A percentile compares a stretch with the other conserved stretches of the same genome.
phyloP scores from a whole-genome alignment of 2,329 filamentous ascomycete genomes.

The Phaeosphaeria sp. region DNA sequence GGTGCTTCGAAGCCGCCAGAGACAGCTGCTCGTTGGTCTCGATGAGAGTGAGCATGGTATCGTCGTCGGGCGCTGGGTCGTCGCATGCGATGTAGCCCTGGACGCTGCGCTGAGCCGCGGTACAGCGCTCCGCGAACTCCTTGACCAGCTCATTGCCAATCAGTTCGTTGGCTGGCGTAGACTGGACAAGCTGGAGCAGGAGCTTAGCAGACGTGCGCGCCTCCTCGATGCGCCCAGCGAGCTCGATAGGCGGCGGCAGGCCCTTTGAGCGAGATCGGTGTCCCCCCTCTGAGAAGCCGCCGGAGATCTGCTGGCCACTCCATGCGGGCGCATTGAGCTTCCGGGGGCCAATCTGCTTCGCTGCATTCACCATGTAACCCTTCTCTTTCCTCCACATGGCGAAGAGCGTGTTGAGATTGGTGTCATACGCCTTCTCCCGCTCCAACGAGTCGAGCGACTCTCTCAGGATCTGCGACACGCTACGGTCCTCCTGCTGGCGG shows the following conservation, averaged over 20 bases:
- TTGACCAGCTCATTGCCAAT: slow-evolving; percentile 85
- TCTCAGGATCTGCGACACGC: slow-evolving; percentile 83
- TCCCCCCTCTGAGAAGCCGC: slow-evolving; percentile 27
- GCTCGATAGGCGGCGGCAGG: slow-evolving; percentile 74
- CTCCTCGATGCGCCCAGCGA: slow-evolving; percentile 85
- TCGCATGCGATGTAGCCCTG: slow-evolving; percentile 84
- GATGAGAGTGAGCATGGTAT: slow-evolving; percentile 91
- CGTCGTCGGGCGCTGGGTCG: slow-evolving; percentile 83
- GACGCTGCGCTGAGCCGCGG: slow-evolving; percentile 78
- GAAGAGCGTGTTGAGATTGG: slow-evolving; percentile 73
- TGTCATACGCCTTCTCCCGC: slow-evolving; percentile 73
- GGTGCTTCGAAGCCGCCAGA: slow-evolving; percentile 81
- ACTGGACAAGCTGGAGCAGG: slow-evolving; percentile 88
- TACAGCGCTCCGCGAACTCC: slow-evolving; percentile 89
- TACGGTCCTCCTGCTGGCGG: slow-evolving; percentile 72
- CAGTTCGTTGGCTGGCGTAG: slow-evolving; percentile 78
- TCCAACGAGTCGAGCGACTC: slow-evolving; percentile 86
- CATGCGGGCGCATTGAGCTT: slow-evolving; percentile 55
- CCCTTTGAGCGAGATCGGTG: slow-evolving; percentile 24
- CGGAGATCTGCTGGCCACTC: slow-evolving; percentile 31
- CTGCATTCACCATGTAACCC: slow-evolving; percentile 55
- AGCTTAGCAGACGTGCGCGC: slow-evolving; percentile 89
- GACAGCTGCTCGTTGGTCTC: slow-evolving; percentile 93
- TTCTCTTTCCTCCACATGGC: slow-evolving; percentile 90
- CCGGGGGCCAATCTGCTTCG: slow-evolving; percentile 46